Base-by-base conservation (phyloP, 345 rosid genomes). In the Arabidopsis suecica region DNA sequence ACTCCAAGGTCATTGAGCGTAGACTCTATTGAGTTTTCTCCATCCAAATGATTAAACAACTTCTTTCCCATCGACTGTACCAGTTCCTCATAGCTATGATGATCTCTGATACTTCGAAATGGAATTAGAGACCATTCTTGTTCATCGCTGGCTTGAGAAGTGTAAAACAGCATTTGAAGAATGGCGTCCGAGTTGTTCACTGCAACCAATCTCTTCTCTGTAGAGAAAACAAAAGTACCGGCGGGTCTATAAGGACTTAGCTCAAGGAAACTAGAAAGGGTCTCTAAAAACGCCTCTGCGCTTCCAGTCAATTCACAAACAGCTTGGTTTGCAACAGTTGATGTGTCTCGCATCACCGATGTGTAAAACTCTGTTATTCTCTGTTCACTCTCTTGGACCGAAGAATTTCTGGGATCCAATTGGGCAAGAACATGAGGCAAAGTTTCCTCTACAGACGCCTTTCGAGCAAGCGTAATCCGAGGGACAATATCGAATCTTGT, bases 241-340 rank as follows among this genome's bases (percentile, higher is more conserved):
- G 78, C 81, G 0, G 98, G 98, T 54, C 87, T 81, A 41, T 88
- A 94, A 76, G 97, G 98, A 80, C 96, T 88, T 14, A 86, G 81
- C 65, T 84, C 83, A 30, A 90, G 48, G 63, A 94, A 85, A 56
- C 81, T 85, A 0, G 85, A 84, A 10, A 88, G 41, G 3, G 91
- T 88, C 68, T 88, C 91, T 49, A 86, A 12, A 65, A 94, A 64
- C 22, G 79, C 85, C 37, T 86, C 91, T 47, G 89, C 82, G 78
- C 81, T 85, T 56, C 95, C 93, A 91, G 80, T 90, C 37, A 91
- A 57, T 62, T 75, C 75, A 77, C 89, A 85, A 9, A 91, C 91
- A 20, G 86, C 84, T 62, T 80, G 81, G 80, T 81, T 87, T 5
- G 89, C 86, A 32, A 82, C 85, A 36, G 83, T 80, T 0, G 91